Conservation (phyloP, 257 asterid genomes). For the Solanum lycopersicoides region DNA sequence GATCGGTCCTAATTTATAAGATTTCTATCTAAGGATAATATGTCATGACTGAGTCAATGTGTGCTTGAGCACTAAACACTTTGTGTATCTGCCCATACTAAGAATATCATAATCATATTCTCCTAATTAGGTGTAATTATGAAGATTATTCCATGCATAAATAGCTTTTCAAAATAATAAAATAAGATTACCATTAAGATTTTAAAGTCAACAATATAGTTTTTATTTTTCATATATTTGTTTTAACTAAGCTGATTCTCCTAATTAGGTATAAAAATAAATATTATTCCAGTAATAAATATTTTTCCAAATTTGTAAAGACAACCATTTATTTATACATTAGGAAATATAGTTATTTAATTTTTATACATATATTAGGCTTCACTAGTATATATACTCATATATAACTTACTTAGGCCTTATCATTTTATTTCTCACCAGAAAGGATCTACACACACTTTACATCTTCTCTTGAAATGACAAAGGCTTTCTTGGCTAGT, state of each 20-base stretch:
- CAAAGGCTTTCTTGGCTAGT: background rate
- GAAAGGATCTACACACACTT: background rate
- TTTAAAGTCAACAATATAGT: background rate
- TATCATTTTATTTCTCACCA: background rate
- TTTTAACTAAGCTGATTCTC: too few relatives aligned
- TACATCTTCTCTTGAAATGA: background rate
- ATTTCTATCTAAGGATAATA: background rate
- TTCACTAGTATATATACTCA: background rate
- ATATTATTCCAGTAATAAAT: background rate
- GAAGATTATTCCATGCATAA: background rate
- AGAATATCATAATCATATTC: background rate
- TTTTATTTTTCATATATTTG: too few relatives aligned
- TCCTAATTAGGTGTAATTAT: too few relatives aligned
- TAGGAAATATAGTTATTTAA: background rate
- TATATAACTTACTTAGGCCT: background rate
- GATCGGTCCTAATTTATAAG: too few relatives aligned
- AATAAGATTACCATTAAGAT: too few relatives aligned
- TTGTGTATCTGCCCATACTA: background rate
- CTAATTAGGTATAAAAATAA: too few relatives aligned
- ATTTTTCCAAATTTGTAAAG: background rate
- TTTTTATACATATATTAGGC: background rate
- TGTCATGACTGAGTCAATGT: background rate
- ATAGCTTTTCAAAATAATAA: too few relatives aligned
- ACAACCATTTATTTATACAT: background rate
- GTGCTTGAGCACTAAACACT: background rate